phyloP scores from a whole-genome alignment of 202 grass and related monocot genomes.

The Schoenoplectus tabernaemontani region DNA sequence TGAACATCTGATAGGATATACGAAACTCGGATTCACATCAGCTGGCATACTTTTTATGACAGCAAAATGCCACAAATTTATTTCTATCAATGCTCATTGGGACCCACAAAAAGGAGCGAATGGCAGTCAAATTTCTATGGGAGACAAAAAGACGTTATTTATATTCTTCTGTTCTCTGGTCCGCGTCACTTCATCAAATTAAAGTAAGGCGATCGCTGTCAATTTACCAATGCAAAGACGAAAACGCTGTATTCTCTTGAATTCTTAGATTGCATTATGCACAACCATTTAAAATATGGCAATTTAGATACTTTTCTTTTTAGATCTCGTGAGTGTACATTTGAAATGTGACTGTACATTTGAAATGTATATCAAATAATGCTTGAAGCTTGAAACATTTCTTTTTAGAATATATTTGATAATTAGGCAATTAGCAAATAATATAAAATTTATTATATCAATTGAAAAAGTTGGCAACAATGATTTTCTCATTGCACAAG shows the following conservation, averaged over 20 bases:
- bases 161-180: background rate
- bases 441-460: background rate
- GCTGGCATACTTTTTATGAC: no score
- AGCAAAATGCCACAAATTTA: no score
- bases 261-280: background rate
- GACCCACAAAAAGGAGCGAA: no score
- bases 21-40: no score
- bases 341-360: no score
- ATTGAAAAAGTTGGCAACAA: background rate
- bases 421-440: background rate
- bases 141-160: no score
- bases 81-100: no score
- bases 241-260: background rate
- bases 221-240: background rate
- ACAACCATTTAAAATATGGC: background rate
- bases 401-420: background rate
- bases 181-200: background rate
- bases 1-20: background rate
- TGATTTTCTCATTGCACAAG: background rate
- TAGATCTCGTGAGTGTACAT: no score
- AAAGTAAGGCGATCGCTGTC: background rate
- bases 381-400: background rate
- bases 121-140: no score
- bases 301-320: background rate
- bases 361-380: background rate